Evolutionary conservation across 192 early-diverging fungal genomes (phyloP).

Genomic region (Funneliformis geosporum): DNA sequence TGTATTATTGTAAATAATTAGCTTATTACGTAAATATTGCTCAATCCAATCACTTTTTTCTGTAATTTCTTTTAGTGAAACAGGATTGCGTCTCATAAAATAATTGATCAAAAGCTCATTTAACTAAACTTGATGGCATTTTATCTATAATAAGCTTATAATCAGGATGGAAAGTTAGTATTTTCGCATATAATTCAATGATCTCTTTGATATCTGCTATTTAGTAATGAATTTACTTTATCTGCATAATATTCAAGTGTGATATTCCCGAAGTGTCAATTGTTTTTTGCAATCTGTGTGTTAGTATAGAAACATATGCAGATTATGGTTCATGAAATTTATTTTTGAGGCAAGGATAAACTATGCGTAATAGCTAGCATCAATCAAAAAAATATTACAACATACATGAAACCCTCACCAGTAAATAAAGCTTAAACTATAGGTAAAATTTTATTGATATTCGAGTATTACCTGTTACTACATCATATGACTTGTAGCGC

Average conservation of each 20-base stretch:
- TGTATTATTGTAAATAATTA: slow-evolving; percentile 10
- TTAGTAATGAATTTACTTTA: slow-evolving; percentile 8
- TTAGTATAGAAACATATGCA: no score
- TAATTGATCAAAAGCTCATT: slow-evolving; percentile 16
- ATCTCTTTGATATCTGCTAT: slow-evolving; percentile 7
- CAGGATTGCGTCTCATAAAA: slow-evolving; percentile 5
- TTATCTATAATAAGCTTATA: slow-evolving; percentile 19
- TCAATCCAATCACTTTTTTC: slow-evolving; percentile 10
- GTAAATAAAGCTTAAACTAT: no score
- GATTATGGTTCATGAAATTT: no score
- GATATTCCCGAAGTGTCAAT: no score
- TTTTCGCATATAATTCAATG: slow-evolving; percentile 15
- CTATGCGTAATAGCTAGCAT: no score
- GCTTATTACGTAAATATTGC: not conserved
- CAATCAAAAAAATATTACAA: no score
- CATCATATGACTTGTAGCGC: no score
- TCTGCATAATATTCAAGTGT: slow-evolving; percentile 4
- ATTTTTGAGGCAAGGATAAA: no score
- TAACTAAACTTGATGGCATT: slow-evolving; percentile 3
- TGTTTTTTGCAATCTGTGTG: no score
- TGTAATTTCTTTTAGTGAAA: not conserved
- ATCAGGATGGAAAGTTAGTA: slow-evolving; percentile 16
- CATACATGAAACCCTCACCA: no score
- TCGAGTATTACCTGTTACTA: no score
- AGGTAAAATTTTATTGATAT: no score